Evolutionary conservation across 2,329 filamentous ascomycete genomes (phyloP).

Genomic region (Aspergillus awamori): DNA sequence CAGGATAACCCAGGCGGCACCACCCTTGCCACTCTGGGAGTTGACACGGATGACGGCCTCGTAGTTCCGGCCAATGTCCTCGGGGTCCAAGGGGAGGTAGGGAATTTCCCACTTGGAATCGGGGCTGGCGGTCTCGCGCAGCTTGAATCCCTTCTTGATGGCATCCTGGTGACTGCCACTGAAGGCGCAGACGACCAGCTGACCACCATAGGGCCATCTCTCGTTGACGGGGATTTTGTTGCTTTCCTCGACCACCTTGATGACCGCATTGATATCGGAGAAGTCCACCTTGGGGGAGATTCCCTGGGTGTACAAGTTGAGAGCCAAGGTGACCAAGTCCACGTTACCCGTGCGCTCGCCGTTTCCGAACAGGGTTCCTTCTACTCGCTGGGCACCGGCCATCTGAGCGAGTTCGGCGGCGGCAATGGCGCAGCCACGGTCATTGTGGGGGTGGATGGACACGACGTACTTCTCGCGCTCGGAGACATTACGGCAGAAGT

Average conservation of each 20-base stretch:
- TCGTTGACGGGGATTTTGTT: constrained; percentile 95
- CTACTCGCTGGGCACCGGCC: constrained; percentile 92
- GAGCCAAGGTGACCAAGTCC: constrained; percentile 85
- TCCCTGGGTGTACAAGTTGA: constrained; percentile 95
- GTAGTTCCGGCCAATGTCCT: constrained; percentile 95
- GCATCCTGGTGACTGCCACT: constrained; percentile 92
- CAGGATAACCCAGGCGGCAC: constrained; percentile 91
- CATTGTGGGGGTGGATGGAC: constrained; percentile 92
- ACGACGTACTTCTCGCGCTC: constrained; percentile 87
- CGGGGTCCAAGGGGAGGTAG: constrained; percentile 88
- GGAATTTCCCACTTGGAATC: constrained; percentile 81
- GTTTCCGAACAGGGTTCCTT: constrained; percentile 92
- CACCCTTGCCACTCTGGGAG: constrained; percentile 92
- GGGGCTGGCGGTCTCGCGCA: constrained; percentile 64
- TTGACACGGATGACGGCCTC: constrained; percentile 98
- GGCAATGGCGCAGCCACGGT: constrained; percentile 85
- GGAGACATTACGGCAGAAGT: constrained; percentile 83
- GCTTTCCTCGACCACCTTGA: constrained; percentile 85
- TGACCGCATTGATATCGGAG: constrained; percentile 81
- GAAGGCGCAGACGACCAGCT: constrained; percentile 90
- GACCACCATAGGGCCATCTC: constrained; percentile 86
- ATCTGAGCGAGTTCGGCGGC: constrained; percentile 92
- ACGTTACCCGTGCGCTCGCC: constrained; percentile 96
- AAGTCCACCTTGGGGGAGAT: constrained; percentile 85
- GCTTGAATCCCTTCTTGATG: constrained; percentile 82